These are phyloP conservation scores for Termitomyces sp. DNA, from an alignment of 768 basidiomycete species.

Conservation along the genomic window DNA sequence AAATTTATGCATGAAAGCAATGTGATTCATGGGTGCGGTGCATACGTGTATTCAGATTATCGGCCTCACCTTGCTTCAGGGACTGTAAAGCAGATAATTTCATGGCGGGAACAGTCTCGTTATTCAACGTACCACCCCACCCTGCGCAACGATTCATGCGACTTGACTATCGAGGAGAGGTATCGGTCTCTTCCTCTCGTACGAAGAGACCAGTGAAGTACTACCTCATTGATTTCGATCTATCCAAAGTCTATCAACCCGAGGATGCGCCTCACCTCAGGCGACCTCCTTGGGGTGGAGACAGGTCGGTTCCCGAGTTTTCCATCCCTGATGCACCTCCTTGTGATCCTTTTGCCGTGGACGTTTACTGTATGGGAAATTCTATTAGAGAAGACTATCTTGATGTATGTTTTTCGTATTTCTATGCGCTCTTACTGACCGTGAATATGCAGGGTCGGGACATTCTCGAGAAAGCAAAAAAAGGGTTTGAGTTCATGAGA, in stretches of 20 bases:
- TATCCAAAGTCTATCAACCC: conserved; percentile 20
- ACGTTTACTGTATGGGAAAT: conserved; percentile 32
- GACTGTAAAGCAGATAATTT: not conserved
- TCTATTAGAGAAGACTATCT: conserved; percentile 15
- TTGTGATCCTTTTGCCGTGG: conserved; percentile 28
- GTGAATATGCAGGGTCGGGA: not conserved
- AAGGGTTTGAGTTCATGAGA: conserved; percentile 25
- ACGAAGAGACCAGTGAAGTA: conserved; percentile 20
- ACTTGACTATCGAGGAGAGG: too few relatives aligned
- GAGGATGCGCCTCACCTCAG: conserved; percentile 12
- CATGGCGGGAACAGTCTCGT: not conserved
- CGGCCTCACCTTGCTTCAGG: not conserved
- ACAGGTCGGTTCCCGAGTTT: conserved; percentile 33
- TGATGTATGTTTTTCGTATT: conserved; percentile 1
- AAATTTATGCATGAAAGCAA: not conserved
- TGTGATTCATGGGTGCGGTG: not conserved
- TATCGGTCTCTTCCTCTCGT: conserved; percentile 5
- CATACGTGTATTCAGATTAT: not conserved
- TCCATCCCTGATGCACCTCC: conserved; percentile 8
- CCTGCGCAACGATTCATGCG: not conserved
- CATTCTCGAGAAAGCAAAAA: not conserved
- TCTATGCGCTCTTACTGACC: not conserved
- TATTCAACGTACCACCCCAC: not conserved
- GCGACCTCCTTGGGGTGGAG: conserved; percentile 28
- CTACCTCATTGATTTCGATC: conserved; percentile 25